Base-by-base conservation (phyloP, 352 stramenopile species). In the Globisporangium carolinianum region DNA sequence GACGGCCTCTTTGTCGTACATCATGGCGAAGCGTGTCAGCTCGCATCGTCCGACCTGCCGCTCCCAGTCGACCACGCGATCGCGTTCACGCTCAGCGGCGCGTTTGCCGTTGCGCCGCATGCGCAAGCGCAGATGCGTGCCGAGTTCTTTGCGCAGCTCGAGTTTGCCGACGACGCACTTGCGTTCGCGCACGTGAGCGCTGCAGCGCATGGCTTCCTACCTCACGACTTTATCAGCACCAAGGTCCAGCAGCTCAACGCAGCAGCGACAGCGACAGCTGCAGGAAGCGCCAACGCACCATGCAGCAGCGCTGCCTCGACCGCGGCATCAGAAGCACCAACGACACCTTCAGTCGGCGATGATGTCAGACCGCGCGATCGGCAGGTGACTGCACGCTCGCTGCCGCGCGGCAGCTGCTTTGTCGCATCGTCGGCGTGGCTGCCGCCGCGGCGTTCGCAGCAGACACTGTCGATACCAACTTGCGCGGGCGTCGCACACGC, bases 131-230 rank as follows among this genome's bases (percentile, higher is more conserved):
- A 61, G 11, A 71, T 59, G 3, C 64, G 69, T 2, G 61, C 59
- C 12, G 64, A 71, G 42, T 88, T 88, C 55, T 88, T 83, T 63
- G 68, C 62, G 12, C 75, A 88, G 58, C 62, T 88, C 5, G 78
- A 88, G 55, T 63, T 58, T 51, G 58, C 58, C 4, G 73, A 67
- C 11, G 72, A 85, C 51, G 68, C 75, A n/a, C 63, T 86, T 2
- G 58, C 64, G 4, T 88, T 86, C 47, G 35, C 72, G 41, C 63
- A 67, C 10, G 54, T 82, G 17, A 88, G 76, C 39, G 67, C 63
- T 10, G 53, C 62, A 4, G 76, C 75, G n/a, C 78, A 88, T 35
- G 78, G 78, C 0, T 86, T 86, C 55, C 63, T 88, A 0, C 55
- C 75, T 0, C 62, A 68, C 9, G 64, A 71, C 24, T 85, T 69